These are phyloP conservation scores for Kalmanozyma brasiliensis DNA, from an alignment of 1,284 basidiomycete species.

Conservation along the genomic window DNA sequence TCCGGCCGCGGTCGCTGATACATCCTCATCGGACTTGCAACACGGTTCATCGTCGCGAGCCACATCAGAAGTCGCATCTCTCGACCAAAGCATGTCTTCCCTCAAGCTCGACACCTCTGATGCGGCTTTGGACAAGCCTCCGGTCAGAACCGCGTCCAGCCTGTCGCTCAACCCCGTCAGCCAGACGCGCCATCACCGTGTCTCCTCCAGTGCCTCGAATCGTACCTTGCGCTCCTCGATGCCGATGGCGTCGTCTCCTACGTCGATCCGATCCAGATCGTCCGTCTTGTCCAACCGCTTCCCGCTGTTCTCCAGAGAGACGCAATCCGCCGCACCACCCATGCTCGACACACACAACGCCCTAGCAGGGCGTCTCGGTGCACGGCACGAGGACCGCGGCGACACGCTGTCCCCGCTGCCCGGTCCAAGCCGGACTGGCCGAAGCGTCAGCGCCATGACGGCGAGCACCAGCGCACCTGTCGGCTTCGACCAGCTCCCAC, in stretches of 20 bases:
- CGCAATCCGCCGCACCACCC: constrained; percentile 49
- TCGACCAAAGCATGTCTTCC: constrained; percentile 22
- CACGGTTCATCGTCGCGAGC: constrained; percentile 8
- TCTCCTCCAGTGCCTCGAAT: constrained; percentile 44
- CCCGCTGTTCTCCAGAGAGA: constrained; percentile 36
- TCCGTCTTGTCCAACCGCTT: constrained; percentile 44
- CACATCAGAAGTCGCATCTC: constrained; percentile 8
- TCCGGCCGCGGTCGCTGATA: background rate
- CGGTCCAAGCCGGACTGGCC: constrained; percentile 21
- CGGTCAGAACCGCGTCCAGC: constrained; percentile 11
- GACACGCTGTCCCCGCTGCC: constrained; percentile 32
- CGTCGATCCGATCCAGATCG: constrained; percentile 49
- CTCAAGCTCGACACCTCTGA: constrained; percentile 19
- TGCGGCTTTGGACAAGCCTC: constrained; percentile 8
- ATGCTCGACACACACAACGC: constrained; percentile 60
- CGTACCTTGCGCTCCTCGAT: constrained; percentile 40
- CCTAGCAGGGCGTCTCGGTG: constrained; percentile 50
- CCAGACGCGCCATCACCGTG: constrained; percentile 37
- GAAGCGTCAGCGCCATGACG: constrained; percentile 32
- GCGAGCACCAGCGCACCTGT: constrained; percentile 44
- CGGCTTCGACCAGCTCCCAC: constrained; percentile 32
- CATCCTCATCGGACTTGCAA: background rate
- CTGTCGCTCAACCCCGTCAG: constrained; percentile 17
- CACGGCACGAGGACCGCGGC: constrained; percentile 48
- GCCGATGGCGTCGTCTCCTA: constrained; percentile 40